Evolutionary conservation across 23 red algal species (phyloP), one percentile per base, ranked within the genome.

Genomic region (Gracilariopsis chorda): DNA sequence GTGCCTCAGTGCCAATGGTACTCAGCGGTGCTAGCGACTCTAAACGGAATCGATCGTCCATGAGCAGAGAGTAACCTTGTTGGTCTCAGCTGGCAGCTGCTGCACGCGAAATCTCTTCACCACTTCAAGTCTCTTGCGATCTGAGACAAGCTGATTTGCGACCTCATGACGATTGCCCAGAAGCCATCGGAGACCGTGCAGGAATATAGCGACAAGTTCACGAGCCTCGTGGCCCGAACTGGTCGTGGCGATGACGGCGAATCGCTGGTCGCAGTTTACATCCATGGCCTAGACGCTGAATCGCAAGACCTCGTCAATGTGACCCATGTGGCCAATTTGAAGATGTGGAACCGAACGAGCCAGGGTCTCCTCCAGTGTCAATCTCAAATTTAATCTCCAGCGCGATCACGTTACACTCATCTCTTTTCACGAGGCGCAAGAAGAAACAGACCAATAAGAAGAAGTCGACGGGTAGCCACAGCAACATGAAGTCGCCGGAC

Each of bases 201-300:
- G 55, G 44, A 79, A 33, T 79, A 79, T 33, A 79, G 74, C 37
- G 74, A 79, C 48, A 25, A 48, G 41, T 56, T 79, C 14, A 79
- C 44, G 10, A 53, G 74, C 28, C 74, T 79, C 3, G 55, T 79
- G 45, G 23, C 24, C 2, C 74, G 74, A 16, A 79, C 74, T 8
- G 41, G 27, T 6, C 45, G 74, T 6, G 4, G 14, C 4, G 46
- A 79, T 28, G 46, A 53, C 34, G 74, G 37, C 37, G 47, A 79
- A 27, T 53, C 74, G 8, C 48, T n/a, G n/a, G 40, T 79, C 23
- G 74, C 74, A 14, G 48, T 79, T 21, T 79, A 51, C 33, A 52
- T 79, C 41, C 39, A 79, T 8, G 48, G 74, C 1, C 21, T 52
- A 13, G 44, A 79, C 74, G 9, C n/a, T 23, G 12, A 55, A 1